Evolutionary conservation across 106 monocot species (phyloP).

Genomic region (Dendrobium chrysotoxum): DNA sequence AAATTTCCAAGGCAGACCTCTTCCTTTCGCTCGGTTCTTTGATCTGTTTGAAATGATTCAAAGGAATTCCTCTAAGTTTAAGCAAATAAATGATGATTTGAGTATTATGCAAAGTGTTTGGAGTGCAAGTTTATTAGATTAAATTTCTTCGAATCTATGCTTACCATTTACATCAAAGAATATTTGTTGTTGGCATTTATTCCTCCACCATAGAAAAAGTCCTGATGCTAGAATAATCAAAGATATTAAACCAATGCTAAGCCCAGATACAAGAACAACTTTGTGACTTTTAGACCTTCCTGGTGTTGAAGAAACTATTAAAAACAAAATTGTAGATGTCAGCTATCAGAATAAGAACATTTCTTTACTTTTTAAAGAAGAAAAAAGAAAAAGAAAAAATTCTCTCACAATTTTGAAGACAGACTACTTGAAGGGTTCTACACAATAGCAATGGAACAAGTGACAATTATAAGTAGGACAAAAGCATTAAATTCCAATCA

Average conservation of each 20-base stretch:
- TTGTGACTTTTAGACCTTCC: slow-evolving; percentile 26
- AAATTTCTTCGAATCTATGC: not conserved
- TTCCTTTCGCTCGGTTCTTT: slow-evolving; percentile 17
- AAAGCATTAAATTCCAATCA: too few species aligned
- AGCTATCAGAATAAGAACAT: not conserved
- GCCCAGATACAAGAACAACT: slow-evolving; percentile 22
- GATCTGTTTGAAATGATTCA: slow-evolving; percentile 22
- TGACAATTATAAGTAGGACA: too few species aligned
- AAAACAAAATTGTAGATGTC: not conserved
- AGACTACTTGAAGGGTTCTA: too few species aligned
- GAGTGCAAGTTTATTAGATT: not conserved
- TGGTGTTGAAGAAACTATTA: slow-evolving; percentile 14
- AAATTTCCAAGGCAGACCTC: slow-evolving; percentile 41
- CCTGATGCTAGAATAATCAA: slow-evolving; percentile 17
- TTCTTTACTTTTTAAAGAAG: not conserved
- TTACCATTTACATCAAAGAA: slow-evolving; percentile 40
- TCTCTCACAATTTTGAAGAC: too few species aligned
- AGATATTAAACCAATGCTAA: slow-evolving; percentile 18
- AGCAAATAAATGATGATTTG: too few species aligned
- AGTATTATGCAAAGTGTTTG: not conserved
- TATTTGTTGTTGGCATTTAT: slow-evolving; percentile 25
- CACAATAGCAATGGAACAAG: too few species aligned
- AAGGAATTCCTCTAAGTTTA: not conserved
- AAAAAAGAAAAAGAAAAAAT: not conserved
- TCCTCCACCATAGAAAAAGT: slow-evolving; percentile 30